Evolutionary conservation across 805 yeast species (phyloP).

Genomic region (Candida piceae): DNA sequence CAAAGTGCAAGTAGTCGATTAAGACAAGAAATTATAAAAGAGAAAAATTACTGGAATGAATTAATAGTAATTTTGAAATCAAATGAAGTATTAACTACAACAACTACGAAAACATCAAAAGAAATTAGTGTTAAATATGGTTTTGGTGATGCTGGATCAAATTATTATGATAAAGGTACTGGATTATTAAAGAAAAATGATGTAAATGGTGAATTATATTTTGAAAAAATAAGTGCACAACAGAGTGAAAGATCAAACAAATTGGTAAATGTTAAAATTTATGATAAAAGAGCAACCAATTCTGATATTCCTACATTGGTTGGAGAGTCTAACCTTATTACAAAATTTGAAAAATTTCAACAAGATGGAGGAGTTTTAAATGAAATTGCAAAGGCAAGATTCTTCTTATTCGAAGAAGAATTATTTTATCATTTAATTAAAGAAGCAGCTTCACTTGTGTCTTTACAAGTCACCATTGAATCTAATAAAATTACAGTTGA

Average conservation of each 20-base stretch:
- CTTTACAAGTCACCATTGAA: constrained; percentile 64
- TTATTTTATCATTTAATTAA: constrained; percentile 69
- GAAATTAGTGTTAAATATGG: constrained; percentile 83
- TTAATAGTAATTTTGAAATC: constrained; percentile 37
- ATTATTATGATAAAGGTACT: constrained; percentile 64
- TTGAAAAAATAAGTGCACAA: constrained; percentile 32
- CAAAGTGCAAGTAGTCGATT: constrained; percentile 47
- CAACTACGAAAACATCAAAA: constrained; percentile 49
- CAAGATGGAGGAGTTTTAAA: constrained; percentile 23
- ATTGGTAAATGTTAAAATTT: constrained; percentile 55
- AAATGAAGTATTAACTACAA: constrained; percentile 63
- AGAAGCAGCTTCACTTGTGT: constrained; percentile 67
- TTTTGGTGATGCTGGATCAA: constrained; percentile 85
- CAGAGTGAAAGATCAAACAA: constrained; percentile 35
- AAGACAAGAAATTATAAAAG: constrained; percentile 50
- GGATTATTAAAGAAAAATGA: constrained; percentile 58
- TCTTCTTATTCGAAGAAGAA: constrained; percentile 82
- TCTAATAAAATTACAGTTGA: constrained; percentile 63
- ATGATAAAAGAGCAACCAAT: constrained; percentile 10
- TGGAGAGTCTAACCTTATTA: constrained; percentile 47
- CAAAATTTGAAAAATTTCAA: constrained; percentile 14
- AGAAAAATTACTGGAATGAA: constrained; percentile 64
- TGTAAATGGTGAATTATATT: constrained; percentile 38
- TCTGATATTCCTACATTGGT: constrained; percentile 43
- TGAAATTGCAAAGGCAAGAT: constrained; percentile 64